Evolutionary conservation across 1,284 basidiomycete species (phyloP).

Genomic region (Sutorius eximius): DNA sequence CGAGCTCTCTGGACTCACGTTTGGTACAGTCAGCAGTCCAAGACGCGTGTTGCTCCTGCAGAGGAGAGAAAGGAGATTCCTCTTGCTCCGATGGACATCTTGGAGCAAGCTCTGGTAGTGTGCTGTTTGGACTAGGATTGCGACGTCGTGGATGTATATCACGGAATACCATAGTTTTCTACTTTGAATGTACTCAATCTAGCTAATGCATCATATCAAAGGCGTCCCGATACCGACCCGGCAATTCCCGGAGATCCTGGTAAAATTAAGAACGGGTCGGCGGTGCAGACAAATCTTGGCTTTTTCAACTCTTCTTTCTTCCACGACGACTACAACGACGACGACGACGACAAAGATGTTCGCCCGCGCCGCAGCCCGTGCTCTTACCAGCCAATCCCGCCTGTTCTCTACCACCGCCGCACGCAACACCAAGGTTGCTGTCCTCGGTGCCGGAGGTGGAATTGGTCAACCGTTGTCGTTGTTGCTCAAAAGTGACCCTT

Average conservation of each 20-base stretch:
- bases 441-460: constrained; percentile 91
- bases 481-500: constrained; percentile 83
- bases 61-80: neutral
- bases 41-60: constrained; percentile 9
- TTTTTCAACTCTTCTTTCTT: neutral
- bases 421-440: constrained; percentile 80
- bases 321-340: constrained; percentile 14
- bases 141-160: too few species aligned
- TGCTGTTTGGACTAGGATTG: neutral
- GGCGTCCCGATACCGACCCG: constrained; percentile 8
- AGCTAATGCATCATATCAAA: neutral
- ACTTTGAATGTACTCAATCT: neutral
- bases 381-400: constrained; percentile 47
- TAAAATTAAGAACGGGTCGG: constrained; percentile 7
- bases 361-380: constrained; percentile 53
- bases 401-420: constrained; percentile 78
- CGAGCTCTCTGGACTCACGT: neutral
- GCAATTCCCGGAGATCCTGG: constrained; percentile 12
- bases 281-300: neutral
- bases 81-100: neutral
- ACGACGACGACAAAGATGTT: constrained; percentile 47
- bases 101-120: neutral
- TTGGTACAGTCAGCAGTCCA: constrained; percentile 9
- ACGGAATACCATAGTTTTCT: neutral
- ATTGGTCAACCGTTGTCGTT: constrained; percentile 91